Base-by-base conservation (phyloP, 129 eudicot species). In the Heracleum sosnowskyi region DNA sequence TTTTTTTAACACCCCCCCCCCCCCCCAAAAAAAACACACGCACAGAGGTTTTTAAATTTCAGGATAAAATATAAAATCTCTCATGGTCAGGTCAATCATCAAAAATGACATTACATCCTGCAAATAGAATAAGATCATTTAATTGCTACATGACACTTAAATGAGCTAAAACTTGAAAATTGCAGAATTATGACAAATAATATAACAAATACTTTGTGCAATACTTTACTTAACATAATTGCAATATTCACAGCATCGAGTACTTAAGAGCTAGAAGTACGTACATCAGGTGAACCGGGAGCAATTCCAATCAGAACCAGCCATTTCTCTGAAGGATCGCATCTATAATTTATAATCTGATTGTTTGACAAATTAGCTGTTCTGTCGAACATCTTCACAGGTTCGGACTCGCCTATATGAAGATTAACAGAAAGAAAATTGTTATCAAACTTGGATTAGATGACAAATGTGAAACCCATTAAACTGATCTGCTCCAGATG, bases 241-340 rank as follows among this genome's bases (percentile, higher is more conserved):
- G 69, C 31, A 47, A 42, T 49, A 78, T 15, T 41, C 51, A 57
- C 41, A 40, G 70, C 49, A 37, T 49, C 62, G 2, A 51, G 31
- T 33, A 79, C 60, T 63, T 33, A 46, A 83, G 36, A 71, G 76
- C 69, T 62, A 45, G 3, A 75, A 60, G 29, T 62, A 84, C 90
- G 77, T 81, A 91, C 98, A 93, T 93, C 98, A 34, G 90, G 82
- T 63, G 98, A 91, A 68, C 98, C 98, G 78, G 98, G 98, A 63
- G 98, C 96, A 70, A 93, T 93, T 53, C 98, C 98, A 86, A 93
- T 93, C 87, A 93, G 82, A 53, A 93, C 97, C 93, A 93, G 76
- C 98, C 98, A 93, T 70, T 93, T 93, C 76, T 93, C 98, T 34
- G 96, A 82, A 49, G 97, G 98, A 82, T 93, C 97, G 53, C 97